Evolutionary conservation across 1,284 basidiomycete genomes (phyloP), one percentile per base, ranked within the genome.

Genomic region (Athelia psychrophila): DNA sequence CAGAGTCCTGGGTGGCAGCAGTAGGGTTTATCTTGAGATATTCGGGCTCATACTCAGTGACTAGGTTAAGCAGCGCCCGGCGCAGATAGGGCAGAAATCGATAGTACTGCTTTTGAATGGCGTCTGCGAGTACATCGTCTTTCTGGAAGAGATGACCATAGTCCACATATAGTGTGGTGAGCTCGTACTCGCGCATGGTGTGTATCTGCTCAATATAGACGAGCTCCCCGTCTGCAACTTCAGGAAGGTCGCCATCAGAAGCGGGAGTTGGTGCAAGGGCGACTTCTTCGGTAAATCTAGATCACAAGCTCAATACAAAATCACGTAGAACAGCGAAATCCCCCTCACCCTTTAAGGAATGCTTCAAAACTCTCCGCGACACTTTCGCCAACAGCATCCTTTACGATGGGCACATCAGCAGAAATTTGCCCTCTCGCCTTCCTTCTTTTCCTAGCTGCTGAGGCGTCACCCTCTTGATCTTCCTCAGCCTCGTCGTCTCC

Each of bases 101-200:
- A 67, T 98, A 98, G 70, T 99, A 99, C 65, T 98, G 93, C 52
- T 86, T 88, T 60, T 91, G 87, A 58, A 99, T 93, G 3, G 96
- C 95, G 53, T 89, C 84, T 0, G 95, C 95, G 10, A 99, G 85
- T 1, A 95, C 86, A 59, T 95, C 93, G 66, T 98, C 95, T 52
- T 86, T 82, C 63, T 90, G 85, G 20, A 98, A 80, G 20, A 99
- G 79, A 67, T 99, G 95, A 13, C 85, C 83, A 58, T 90, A 98
- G 75, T 98, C 95, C 68, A 99, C 90, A 64, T 97, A 99, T 61
- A 99, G 86, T 0, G 96, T 99, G 2, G 93, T 93, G 49, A 96
- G 79, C 65, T 95, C 88, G 66, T 91, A 94, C 66, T 96, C 91
- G 55, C 90, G 87, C 90, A 99, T 93, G 32, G 86, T 88, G 64